Conservation (phyloP, 129 eudicot genomes). For the Flaveria robusta region DNA sequence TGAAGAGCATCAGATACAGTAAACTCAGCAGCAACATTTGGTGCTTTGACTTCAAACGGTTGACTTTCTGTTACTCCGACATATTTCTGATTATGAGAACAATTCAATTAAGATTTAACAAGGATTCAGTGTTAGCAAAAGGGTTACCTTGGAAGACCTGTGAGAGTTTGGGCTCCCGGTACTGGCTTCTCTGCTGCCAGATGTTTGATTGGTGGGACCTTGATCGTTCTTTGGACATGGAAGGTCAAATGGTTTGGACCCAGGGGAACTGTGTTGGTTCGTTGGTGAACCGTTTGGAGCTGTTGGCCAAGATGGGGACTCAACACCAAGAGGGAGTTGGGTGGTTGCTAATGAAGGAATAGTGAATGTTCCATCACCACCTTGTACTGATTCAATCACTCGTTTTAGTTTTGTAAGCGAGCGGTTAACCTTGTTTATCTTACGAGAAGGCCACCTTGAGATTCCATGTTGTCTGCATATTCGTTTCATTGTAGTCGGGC, state of each 20-base stretch:
- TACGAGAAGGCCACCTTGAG: conserved; percentile 97
- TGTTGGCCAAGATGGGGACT: conserved; percentile 69
- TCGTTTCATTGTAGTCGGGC: conserved; percentile 98
- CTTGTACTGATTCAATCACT: conserved; percentile 95
- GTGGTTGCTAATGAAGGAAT: conserved; percentile 64
- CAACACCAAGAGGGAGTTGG: conserved; percentile 60
- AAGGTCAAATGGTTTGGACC: conserved; percentile 49
- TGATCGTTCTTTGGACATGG: conserved; percentile 44
- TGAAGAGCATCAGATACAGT: conserved; percentile 44
- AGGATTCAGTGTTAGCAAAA: conserved; percentile 35
- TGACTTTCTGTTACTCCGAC: conserved; percentile 38
- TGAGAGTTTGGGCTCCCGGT: conserved; percentile 82
- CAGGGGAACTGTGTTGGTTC: conserved; percentile 55
- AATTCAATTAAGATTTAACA: conserved; percentile 22
- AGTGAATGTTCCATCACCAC: conserved; percentile 82
- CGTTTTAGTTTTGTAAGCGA: conserved; percentile 86
- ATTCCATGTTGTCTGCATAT: conserved; percentile 97
- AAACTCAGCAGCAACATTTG: conserved; percentile 41
- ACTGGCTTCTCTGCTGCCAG: conserved; percentile 67
- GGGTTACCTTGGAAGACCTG: conserved; percentile 80
- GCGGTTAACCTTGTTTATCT: conserved; percentile 89
- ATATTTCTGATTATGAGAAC: conserved; percentile 45
- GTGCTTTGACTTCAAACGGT: conserved; percentile 45
- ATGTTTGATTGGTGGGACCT: conserved; percentile 29
- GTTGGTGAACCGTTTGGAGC: conserved; percentile 52